Conservation (phyloP, 2,329 filamentous ascomycete species). For the Tolypocladium inflatum region DNA sequence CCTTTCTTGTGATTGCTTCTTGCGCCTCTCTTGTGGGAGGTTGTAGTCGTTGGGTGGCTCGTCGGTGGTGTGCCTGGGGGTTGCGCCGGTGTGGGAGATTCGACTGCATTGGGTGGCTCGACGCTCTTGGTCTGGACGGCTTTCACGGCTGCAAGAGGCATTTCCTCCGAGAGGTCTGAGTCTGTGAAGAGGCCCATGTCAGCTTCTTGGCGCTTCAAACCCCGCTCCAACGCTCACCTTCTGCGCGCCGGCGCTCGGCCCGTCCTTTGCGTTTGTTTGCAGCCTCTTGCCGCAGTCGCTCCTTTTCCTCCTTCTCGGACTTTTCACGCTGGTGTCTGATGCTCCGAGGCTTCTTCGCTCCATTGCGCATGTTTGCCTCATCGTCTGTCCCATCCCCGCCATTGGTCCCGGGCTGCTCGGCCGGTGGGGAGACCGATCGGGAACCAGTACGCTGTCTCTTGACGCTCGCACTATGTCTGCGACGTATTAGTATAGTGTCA, state of each 20-base stretch:
- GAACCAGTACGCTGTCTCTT: slow-evolving; percentile 83
- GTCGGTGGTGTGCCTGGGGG: slow-evolving; percentile 32
- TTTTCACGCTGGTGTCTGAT: slow-evolving; percentile 52
- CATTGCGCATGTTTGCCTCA: slow-evolving; percentile 42
- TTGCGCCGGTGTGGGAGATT: slow-evolving; percentile 18
- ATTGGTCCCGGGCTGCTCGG: slow-evolving; percentile 34
- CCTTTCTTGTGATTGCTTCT: slow-evolving; percentile 56
- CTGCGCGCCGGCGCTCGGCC: slow-evolving; percentile 68
- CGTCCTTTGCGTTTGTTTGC: slow-evolving; percentile 73
- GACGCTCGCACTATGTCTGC: slow-evolving; percentile 57
- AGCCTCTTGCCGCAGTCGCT: slow-evolving; percentile 63
- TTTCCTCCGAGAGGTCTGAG: slow-evolving; percentile 63
- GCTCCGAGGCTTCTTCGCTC: slow-evolving; percentile 50
- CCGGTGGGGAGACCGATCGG: slow-evolving; percentile 53
- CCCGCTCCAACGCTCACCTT: slow-evolving; percentile 46
- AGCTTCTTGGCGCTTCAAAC: background rate
- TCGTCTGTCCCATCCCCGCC: slow-evolving; percentile 63
- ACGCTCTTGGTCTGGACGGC: slow-evolving; percentile 17
- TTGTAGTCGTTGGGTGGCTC: slow-evolving; percentile 33
- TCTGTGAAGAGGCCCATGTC: slow-evolving; percentile 34
- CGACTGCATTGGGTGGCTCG: slow-evolving; percentile 17
- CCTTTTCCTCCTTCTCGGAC: slow-evolving; percentile 63
- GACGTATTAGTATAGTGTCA: slow-evolving; percentile 13
- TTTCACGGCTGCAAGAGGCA: slow-evolving; percentile 36
- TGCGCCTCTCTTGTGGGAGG: slow-evolving; percentile 47